Base-by-base conservation (phyloP, 2,329 filamentous ascomycete species). In the Cytospora leucostoma region DNA sequence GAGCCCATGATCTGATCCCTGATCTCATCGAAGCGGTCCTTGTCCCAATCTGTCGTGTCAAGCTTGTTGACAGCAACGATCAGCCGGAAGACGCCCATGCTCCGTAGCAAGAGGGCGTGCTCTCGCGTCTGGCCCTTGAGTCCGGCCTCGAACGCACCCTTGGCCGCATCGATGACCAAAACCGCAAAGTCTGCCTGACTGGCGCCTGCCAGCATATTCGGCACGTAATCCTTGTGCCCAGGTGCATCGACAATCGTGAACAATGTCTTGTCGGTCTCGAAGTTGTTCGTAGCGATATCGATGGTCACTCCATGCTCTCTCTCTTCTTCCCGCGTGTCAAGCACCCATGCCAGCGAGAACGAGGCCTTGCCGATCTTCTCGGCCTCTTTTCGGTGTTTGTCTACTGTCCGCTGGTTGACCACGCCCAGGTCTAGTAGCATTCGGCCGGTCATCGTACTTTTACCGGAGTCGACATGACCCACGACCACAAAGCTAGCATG, bases 171-270 rank as follows among this genome's bases (percentile, higher is more conserved):
- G 65, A 99, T 92, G 21, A 99, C 95, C 3, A 99, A 80, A 0
- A 99, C 90, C 0, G 93, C 95, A 75, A 98, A 95, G 74, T 99
- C 95, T 11, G 95, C 96, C 76, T 97, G 94, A 64, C 91, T 95
- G 4, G 94, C 93, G 15, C 95, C 95, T 2, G 94, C 94, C 74
- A 99, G 97, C 95, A 99, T 99, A 75, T 97, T 99, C 0, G 95
- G 95, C 21, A 99, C 93, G 73, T 98, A 99, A 74, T 99, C 95
- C 65, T 88, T 86, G 75, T 99, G 95, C 0, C 95, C 95, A 0
- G 95, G 95, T 0, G 95, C 94, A 74, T 99, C 95, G 5, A 99
- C 82, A 53, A 99, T 97, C 1, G 95, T 98, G 72, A 98, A 98
- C 12, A 84, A 85, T 0, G 92, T 95, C 58, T 84, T 89, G 1